Evolutionary conservation across 257 asterid genomes (phyloP).

Genomic region (Lantana camara): DNA sequence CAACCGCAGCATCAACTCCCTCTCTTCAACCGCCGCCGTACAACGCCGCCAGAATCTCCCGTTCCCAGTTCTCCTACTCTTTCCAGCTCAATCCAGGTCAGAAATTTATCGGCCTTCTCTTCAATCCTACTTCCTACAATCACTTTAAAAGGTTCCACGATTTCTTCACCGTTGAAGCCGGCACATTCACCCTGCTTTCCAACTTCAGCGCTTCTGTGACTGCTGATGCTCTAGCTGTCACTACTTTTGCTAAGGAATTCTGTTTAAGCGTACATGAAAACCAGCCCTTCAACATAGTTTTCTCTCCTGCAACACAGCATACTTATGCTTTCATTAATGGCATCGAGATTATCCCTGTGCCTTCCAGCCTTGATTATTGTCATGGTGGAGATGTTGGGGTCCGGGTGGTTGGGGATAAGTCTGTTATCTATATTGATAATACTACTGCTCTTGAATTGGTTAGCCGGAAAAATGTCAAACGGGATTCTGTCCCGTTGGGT

Average conservation of each 20-base stretch:
- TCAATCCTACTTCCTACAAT: slow-evolving; percentile 34
- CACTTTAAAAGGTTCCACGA: slow-evolving; percentile 29
- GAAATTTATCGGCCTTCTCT: slow-evolving; percentile 52
- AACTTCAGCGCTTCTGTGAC: slow-evolving; percentile 50
- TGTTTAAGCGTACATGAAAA: slow-evolving; percentile 40
- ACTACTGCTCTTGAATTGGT: slow-evolving; percentile 63
- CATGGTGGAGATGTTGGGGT: slow-evolving; percentile 45
- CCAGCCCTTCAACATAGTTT: slow-evolving; percentile 39
- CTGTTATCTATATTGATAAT: slow-evolving; percentile 48
- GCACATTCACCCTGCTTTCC: slow-evolving; percentile 41
- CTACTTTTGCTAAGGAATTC: slow-evolving; percentile 63
- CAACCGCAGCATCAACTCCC: neutral
- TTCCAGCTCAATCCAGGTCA: slow-evolving; percentile 49
- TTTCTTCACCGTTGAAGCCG: slow-evolving; percentile 47
- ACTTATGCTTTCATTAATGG: slow-evolving; percentile 58
- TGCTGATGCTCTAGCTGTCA: slow-evolving; percentile 46
- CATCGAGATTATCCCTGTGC: slow-evolving; percentile 47
- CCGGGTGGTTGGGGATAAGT: slow-evolving; percentile 49
- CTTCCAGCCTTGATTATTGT: slow-evolving; percentile 48
- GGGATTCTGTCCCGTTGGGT: slow-evolving; percentile 34
- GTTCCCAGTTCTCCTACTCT: slow-evolving; percentile 40
- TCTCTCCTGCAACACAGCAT: slow-evolving; percentile 37
- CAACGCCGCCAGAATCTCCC: slow-evolving; percentile 44
- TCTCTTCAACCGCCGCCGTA: slow-evolving; percentile 38
- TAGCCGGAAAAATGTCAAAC: slow-evolving; percentile 46